Base-by-base conservation (phyloP, 805 yeast species). In the Hemisphaericaspora nanyangensis region DNA sequence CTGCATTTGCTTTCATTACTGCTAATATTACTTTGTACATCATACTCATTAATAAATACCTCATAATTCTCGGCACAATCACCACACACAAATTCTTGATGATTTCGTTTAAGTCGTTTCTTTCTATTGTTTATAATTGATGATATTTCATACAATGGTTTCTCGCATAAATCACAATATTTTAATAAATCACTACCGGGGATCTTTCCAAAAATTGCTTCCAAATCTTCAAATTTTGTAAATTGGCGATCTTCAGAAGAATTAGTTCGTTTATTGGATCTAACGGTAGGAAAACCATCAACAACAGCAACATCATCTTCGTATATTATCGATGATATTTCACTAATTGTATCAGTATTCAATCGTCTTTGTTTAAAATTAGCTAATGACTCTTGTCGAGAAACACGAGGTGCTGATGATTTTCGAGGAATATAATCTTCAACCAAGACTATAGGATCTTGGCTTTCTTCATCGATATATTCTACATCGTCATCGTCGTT, bases 121-220 rank as follows among this genome's bases (percentile, higher is more conserved):
- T 33, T 33, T 2, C 32, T 33, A 17, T 40, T 36, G 13, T 33
- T 30, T 17, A 40, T 37, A 15, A 63, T 48, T 10, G 65, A 83
- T 63, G 56, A 80, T 47, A 69, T 55, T 42, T 82, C 88, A 54
- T 82, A 83, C 20, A 83, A 55, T 12, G 88, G 85, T 38, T 72
- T 74, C 28, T 81, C 86, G 56, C 91, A 83, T 10, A 83, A 62
- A n/a, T 80, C 77, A 52, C 91, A 83, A 50, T 75, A 60, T 44
- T 70, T 70, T 27, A 75, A 54, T 25, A 58, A 40, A 44, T 62
- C 63, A 29, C 60, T 47, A 10, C 70, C 72, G 0, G 70, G 71
- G 26, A 65, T 55, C 35, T 56, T 55, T 15, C 70, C 69, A 49
- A 61, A 61, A 26, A 67, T 61, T 29, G 58, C 63, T 43, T 66